Evolutionary conservation across 352 stramenopile species (phyloP).

Genomic region (Globisporangium takayamanum): DNA sequence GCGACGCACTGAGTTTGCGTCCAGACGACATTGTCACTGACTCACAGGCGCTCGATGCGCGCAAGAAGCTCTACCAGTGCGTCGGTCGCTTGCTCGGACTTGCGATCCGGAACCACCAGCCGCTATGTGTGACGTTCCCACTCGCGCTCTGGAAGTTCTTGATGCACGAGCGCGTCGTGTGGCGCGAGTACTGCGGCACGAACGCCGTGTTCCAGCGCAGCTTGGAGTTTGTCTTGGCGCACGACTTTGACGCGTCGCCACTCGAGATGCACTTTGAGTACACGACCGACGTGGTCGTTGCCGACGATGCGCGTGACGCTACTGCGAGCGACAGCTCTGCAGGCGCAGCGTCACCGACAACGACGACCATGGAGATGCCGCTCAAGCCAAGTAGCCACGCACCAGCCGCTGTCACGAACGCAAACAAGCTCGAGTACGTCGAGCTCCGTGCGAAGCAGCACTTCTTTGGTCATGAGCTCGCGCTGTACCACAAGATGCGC

Average conservation of each 20-base stretch:
- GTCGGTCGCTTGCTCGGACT: constrained; percentile 56
- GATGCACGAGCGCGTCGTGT: constrained; percentile 32
- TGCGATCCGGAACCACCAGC: constrained; percentile 65
- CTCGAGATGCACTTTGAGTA: constrained; percentile 70
- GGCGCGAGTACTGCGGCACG: constrained; percentile 51
- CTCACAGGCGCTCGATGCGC: constrained; percentile 21
- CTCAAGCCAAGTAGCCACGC: constrained; percentile 26
- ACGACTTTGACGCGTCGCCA: constrained; percentile 50
- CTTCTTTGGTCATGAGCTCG: constrained; percentile 54
- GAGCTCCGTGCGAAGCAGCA: constrained; percentile 46
- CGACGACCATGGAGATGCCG: constrained; percentile 58
- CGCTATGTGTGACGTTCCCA: constrained; percentile 48
- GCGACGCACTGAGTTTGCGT: constrained; percentile 25
- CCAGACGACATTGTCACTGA: constrained; percentile 38
- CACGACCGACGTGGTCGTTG: constrained; percentile 35
- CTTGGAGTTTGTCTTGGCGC: constrained; percentile 54
- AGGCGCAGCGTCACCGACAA: not conserved
- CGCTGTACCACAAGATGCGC: constrained; percentile 53
- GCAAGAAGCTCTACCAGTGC: constrained; percentile 62
- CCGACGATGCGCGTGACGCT: constrained; percentile 7
- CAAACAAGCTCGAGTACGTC: constrained; percentile 65
- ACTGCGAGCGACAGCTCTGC: not conserved
- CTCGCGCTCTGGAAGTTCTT: constrained; percentile 72
- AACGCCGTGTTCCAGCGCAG: constrained; percentile 57
- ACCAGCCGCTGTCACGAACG: constrained; percentile 44